Percentiles rank a stretch among this genome's conserved stretches.
These are phyloP conservation scores for Apocynum venetum DNA, from an alignment of 257 asterid species.

Conservation along the genomic window DNA sequence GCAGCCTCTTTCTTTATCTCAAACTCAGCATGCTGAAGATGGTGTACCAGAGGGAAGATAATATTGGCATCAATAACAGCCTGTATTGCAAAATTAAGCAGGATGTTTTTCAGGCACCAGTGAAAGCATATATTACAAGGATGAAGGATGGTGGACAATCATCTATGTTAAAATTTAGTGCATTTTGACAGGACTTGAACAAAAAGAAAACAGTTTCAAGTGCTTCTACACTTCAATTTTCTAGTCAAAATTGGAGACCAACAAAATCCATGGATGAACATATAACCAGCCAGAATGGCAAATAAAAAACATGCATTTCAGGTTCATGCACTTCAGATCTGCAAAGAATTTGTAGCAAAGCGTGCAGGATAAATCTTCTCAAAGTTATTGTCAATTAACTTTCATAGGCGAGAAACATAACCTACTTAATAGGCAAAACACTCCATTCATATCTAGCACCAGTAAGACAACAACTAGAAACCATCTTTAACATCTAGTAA, in stretches of 20 bases:
- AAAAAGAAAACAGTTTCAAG: not conserved
- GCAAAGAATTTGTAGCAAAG: not conserved
- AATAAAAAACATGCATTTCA: too few species aligned
- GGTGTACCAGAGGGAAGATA: slow-evolving; percentile 48
- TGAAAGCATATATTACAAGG: not conserved
- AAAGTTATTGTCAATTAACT: too few species aligned
- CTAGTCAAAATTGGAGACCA: not conserved
- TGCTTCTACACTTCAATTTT: not conserved
- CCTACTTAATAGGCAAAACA: not conserved
- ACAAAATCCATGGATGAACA: not conserved
- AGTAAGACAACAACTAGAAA: not conserved
- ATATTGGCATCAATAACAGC: slow-evolving; percentile 55
- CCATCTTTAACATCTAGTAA: not conserved
- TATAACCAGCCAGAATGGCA: not conserved
- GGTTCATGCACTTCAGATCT: not conserved
- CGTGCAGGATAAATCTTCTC: too few species aligned
- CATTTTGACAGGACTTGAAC: not conserved
- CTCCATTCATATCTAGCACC: not conserved
- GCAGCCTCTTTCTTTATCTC: slow-evolving; percentile 91
- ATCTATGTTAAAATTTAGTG: not conserved
- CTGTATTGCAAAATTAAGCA: slow-evolving; percentile 29
- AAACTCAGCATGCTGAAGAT: slow-evolving; percentile 75
- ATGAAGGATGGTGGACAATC: not conserved
- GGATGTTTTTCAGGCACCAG: not conserved
- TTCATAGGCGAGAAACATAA: not conserved